Base-by-base conservation (phyloP, 83 land plant species). In the Picea abies region DNA sequence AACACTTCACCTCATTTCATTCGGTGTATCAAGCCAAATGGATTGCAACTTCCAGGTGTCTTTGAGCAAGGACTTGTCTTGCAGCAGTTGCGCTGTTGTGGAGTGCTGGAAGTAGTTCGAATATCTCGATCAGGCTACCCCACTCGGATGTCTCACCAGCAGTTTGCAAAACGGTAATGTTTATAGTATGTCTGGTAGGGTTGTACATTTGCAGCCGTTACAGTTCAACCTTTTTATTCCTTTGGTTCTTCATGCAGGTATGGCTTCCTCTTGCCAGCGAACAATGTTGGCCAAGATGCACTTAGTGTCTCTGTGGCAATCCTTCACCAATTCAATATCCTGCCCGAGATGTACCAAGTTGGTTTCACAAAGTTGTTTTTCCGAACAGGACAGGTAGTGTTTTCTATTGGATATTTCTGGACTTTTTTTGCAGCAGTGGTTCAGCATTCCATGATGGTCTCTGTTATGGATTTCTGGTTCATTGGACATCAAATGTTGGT, bases 21-120 rank as follows among this genome's bases (percentile, higher is more conserved):
- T 62, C 89, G 99, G 56, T 98, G 99, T 78, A 96, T 98, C 22
- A 98, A 98, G 87, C 99, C 99, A 84, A 98, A 98, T 83, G 86
- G 86, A 35, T 80, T 82, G 47, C 97, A 96, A 72, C 90, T 88
- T 80, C 94, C 99, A 44, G 85, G 88, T 58, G 80, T 80, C 17
- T 96, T 90, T 86, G 92, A 96, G 64, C 92, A 98, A 79, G 96
- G 87, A 81, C 92, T 96, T 63, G 97, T 98, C 20, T 78, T 98
- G 71, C 96, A 96, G 83, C 99, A 98, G 87, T 90, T 98, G 16
- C 91, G 99, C 67, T 98, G 99, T 75, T 98, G 99, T 87, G 98
- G 99, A 58, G 99, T 98, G 20, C 85, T 98, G 76, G 99, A 98
- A 85, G 97, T 98, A 1, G 99, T 98, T 23, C 89, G 99, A 25